Base-by-base conservation (phyloP, 345 rosid genomes). In the Brassica cretica region DNA sequence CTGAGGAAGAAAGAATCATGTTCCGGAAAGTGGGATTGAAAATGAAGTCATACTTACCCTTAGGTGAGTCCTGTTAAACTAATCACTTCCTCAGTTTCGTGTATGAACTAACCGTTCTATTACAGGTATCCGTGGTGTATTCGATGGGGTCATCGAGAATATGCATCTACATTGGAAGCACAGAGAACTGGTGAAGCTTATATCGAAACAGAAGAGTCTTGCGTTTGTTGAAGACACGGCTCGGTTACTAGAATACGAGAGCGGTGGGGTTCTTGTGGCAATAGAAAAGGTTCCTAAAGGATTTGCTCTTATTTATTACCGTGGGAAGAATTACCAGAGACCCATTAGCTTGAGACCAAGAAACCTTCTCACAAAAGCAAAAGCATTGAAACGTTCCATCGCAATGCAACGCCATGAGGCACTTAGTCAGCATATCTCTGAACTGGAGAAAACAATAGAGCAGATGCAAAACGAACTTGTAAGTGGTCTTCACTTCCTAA, bases 131-230 rank as follows among this genome's bases (percentile, higher is more conserved):
- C 99, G 99, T 76, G 99, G 99, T 68, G 96, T 95, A 69, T 95
- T 95, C 72, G 99, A 95, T 86, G 98, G 98, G 37, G 97, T 93
- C 68, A 88, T 95, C 79, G 99, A 95, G 85, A 93, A 95, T n/a
- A 95, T 95, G 99, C 99, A 95, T 84, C 79, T 95, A 86, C 99
- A 95, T 68, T 95, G 99, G 99, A 95, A 95, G 86, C 89, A 95
- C 84, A 89, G 98, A 76, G 99, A 95, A 83, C 86, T 95, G 67
- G 99, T 93, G 89, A 95, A 95, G 85, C 93, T 95, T 73, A 91
- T 95, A 83, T 80, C 89, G 64, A 93, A 93, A 76, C 99, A 93
- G 82, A 95, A 95, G 89, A 90, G 87, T 10, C 92, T 88, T 76
- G 86, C 93, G 66, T 93, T 91, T 82, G 97, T 93, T 78, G 98